phyloP scores from a whole-genome alignment of 768 basidiomycete species.

The Pholiota conissans region DNA sequence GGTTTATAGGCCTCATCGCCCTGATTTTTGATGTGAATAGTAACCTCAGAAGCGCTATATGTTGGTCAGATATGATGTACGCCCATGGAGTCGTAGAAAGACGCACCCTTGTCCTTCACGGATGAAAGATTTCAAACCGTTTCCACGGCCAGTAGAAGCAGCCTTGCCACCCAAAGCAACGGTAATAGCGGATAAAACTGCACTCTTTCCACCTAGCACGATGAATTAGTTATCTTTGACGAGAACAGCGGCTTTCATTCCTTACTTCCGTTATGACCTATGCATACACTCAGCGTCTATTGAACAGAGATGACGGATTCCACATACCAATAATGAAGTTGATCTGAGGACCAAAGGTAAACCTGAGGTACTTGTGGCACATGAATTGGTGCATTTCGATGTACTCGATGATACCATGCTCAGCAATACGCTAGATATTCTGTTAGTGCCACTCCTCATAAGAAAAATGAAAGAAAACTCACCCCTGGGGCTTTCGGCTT shows the following conservation, averaged over 20 bases:
- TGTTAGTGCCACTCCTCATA: too few species aligned
- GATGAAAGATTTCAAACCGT: slow-evolving; percentile 81
- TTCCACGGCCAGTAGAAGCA: slow-evolving; percentile 85
- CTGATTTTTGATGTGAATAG: slow-evolving; percentile 82
- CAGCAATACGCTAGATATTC: slow-evolving; percentile 63
- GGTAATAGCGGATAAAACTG: slow-evolving; percentile 89
- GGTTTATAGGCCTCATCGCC: slow-evolving; percentile 89
- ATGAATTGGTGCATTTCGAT: slow-evolving; percentile 93
- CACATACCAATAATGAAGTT: slow-evolving; percentile 91
- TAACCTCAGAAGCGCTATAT: slow-evolving; percentile 68
- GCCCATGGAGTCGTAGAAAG: not conserved
- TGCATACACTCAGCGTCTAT: not conserved
- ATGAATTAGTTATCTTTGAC: not conserved
- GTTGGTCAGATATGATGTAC: not conserved
- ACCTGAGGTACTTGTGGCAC: slow-evolving; percentile 86
- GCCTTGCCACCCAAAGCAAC: slow-evolving; percentile 95
- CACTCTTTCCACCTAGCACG: slow-evolving; percentile 85
- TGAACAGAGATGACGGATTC: not conserved
- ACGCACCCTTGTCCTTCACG: slow-evolving; percentile 75
- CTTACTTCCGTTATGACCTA: slow-evolving; percentile 93
- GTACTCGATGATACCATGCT: slow-evolving; percentile 84
- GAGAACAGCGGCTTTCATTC: not conserved
- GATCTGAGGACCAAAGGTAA: slow-evolving; percentile 89
- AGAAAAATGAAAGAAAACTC: slow-evolving; percentile 26
- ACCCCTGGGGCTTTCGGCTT: slow-evolving; percentile 48